These are phyloP conservation scores for Colletotrichum echinochloae DNA, from an alignment of 2,329 filamentous ascomycete genomes.

Conservation along the genomic window DNA sequence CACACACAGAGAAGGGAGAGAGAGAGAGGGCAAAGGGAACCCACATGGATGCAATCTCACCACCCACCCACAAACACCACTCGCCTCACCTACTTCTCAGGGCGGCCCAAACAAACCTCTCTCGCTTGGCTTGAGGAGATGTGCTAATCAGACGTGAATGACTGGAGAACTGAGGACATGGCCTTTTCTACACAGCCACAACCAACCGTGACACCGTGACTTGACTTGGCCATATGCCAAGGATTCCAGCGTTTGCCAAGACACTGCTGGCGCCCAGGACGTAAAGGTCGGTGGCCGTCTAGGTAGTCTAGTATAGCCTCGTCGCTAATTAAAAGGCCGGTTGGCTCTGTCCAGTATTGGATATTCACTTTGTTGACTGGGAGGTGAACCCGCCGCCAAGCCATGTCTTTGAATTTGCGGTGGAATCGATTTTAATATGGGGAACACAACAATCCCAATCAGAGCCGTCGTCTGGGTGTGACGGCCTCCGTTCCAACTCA, in stretches of 20 bases:
- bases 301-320: background rate
- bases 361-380: background rate
- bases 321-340: background rate
- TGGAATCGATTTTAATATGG: background rate
- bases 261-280: constrained; percentile 21
- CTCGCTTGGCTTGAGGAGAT: background rate
- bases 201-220: no score
- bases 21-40: background rate
- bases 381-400: constrained; percentile 22
- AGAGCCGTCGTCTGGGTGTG: constrained; percentile 4
- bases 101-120: background rate
- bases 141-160: background rate
- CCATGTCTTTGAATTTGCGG: constrained; percentile 21
- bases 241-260: constrained; percentile 23
- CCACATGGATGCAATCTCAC: background rate
- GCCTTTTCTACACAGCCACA: constrained; percentile 18
- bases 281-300: constrained; percentile 24
- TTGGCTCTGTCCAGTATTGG: background rate
- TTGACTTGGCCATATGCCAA: constrained; percentile 26
- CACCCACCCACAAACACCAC: background rate
- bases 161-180: background rate
- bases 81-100: background rate
- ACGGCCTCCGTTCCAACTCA: background rate
- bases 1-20: background rate
- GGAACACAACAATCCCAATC: constrained; percentile 3